Conservation (phyloP, 352 stramenopile species). For the Globisporangium megalacanthum region DNA sequence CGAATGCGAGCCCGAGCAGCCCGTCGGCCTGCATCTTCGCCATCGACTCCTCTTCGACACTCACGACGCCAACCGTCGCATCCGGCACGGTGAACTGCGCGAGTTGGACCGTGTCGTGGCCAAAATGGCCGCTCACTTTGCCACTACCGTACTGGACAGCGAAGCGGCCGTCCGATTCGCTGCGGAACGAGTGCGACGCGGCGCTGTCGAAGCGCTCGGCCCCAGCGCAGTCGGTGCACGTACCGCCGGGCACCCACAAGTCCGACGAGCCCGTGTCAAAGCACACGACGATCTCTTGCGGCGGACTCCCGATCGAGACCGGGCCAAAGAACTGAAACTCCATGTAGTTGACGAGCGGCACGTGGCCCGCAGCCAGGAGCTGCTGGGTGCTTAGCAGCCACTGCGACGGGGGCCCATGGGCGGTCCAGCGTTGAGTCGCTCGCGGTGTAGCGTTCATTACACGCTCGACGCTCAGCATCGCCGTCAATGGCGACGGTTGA, state of each 20-base stretch:
- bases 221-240: constrained; percentile 55
- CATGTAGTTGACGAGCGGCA: constrained; percentile 77
- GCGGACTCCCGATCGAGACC: constrained; percentile 52
- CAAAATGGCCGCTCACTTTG: constrained; percentile 57
- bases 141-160: constrained; percentile 73
- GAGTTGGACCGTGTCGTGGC: constrained; percentile 48
- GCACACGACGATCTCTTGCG: constrained; percentile 68
- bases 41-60: constrained; percentile 67
- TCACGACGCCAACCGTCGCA: constrained; percentile 57
- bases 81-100: constrained; percentile 36
- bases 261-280: constrained; percentile 83
- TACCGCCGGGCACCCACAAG: constrained; percentile 60
- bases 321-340: constrained; percentile 82
- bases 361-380: constrained; percentile 27
- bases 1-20: constrained; percentile 95
- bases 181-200: constrained; percentile 42
- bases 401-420: neutral
- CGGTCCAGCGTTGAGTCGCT: neutral
- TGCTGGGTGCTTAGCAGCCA: constrained; percentile 24
- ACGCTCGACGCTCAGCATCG: too few relatives aligned
- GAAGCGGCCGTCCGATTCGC: constrained; percentile 35
- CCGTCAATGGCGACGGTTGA: too few relatives aligned
- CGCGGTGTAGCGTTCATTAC: neutral
- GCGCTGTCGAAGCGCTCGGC: constrained; percentile 41
- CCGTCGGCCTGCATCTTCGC: constrained; percentile 89